phyloP scores from a whole-genome alignment of 106 monocot genomes.

The Chionographis japonica region DNA sequence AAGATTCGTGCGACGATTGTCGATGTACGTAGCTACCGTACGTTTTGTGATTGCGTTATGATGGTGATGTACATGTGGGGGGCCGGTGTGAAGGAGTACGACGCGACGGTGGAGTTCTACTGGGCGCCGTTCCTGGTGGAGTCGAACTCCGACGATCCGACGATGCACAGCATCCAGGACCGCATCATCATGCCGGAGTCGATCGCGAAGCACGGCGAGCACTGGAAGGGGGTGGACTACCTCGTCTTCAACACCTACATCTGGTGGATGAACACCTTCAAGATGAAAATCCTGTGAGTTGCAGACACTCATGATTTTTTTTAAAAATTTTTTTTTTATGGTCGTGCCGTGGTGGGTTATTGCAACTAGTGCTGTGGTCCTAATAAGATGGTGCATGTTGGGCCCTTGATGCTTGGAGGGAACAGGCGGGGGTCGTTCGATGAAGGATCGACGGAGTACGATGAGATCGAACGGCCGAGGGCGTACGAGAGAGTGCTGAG shows the following conservation, averaged over 20 bases:
- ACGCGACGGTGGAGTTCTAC: slow-evolving; percentile 94
- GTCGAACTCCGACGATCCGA: slow-evolving; percentile 86
- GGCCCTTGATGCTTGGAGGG: too few species aligned
- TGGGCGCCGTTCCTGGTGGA: slow-evolving; percentile 98
- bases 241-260: slow-evolving; percentile 93
- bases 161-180: slow-evolving; percentile 62
- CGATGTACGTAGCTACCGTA: not conserved
- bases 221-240: slow-evolving; percentile 73
- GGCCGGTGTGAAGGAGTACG: slow-evolving; percentile 45
- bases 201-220: slow-evolving; percentile 42
- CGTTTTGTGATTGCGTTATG: not conserved
- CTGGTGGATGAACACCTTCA: slow-evolving; percentile 82
- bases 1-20: too few species aligned
- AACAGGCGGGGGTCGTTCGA: slow-evolving; percentile 63
- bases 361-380: too few species aligned
- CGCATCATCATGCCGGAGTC: slow-evolving; percentile 71
- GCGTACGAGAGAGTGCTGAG: slow-evolving; percentile 54
- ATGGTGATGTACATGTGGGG: not conserved
- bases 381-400: too few species aligned
- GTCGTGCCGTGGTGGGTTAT: not conserved
- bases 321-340: not conserved
- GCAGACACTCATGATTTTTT: not conserved
- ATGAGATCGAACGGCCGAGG: slow-evolving; percentile 49
- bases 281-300: slow-evolving; percentile 78
- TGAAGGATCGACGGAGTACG: slow-evolving; percentile 58